Evolutionary conservation across 768 basidiomycete genomes (phyloP).

Genomic region (Cystofilobasidium ferigula): DNA sequence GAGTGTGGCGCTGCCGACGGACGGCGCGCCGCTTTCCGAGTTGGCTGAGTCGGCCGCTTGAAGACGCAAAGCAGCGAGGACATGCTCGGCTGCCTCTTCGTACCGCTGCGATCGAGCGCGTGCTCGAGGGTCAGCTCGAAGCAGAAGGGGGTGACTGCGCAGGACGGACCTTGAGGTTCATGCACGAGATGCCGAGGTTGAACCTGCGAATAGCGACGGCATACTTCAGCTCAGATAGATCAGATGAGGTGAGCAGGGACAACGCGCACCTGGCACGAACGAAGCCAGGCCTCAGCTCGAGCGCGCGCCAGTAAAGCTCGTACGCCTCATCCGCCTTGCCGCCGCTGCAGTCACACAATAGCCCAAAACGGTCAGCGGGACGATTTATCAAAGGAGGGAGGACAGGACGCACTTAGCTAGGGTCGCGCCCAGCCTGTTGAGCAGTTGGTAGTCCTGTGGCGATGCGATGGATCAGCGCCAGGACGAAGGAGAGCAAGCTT

Average conservation of each 20-base stretch:
- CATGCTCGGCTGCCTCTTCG: slow-evolving; percentile 72
- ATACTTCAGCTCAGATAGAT: slow-evolving; percentile 1
- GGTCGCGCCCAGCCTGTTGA: slow-evolving; percentile 87
- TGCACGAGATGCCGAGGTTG: slow-evolving; percentile 84
- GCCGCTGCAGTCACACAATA: no score
- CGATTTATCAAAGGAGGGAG: no score
- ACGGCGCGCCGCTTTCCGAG: slow-evolving; percentile 44
- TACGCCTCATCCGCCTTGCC: slow-evolving; percentile 66
- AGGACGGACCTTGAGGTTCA: slow-evolving; percentile 61
- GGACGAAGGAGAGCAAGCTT: slow-evolving; percentile 2
- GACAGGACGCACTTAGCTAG: slow-evolving; percentile 58
- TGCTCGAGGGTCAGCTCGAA: neutral
- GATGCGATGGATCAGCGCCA: neutral
- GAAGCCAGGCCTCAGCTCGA: slow-evolving; percentile 78
- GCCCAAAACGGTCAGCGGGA: no score
- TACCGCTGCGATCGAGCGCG: slow-evolving; percentile 51
- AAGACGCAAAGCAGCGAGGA: slow-evolving; percentile 75
- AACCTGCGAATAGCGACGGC: slow-evolving; percentile 47
- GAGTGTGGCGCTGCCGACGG: slow-evolving; percentile 61
- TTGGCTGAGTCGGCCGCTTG: slow-evolving; percentile 70
- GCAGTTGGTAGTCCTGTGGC: slow-evolving; percentile 73
- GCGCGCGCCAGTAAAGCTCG: slow-evolving; percentile 70
- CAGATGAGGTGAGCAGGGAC: slow-evolving; percentile 4
- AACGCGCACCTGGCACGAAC: slow-evolving; percentile 62
- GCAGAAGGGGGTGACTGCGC: slow-evolving; percentile 18